These are phyloP conservation scores for Trichophyton simii DNA, from an alignment of 2,329 filamentous ascomycete genomes.

Conservation along the genomic window DNA sequence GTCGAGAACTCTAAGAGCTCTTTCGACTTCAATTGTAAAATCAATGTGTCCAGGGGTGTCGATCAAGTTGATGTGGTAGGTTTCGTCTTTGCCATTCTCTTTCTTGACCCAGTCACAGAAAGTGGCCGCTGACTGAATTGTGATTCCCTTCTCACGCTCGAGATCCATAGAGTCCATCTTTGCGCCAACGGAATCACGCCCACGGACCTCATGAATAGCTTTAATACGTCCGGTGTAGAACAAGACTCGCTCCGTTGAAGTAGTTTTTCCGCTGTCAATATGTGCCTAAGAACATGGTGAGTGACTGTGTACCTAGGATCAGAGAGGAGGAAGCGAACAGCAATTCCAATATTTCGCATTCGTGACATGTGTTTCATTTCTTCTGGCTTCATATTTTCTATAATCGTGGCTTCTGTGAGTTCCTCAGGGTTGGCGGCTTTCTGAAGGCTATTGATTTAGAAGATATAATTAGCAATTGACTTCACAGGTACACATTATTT, in stretches of 20 bases:
- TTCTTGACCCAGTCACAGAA: constrained; percentile 95
- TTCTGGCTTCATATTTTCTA: constrained; percentile 65
- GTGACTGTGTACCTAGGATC: neutral
- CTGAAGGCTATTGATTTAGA: constrained; percentile 34
- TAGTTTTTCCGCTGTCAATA: constrained; percentile 98
- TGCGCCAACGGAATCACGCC: constrained; percentile 85
- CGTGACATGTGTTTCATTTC: constrained; percentile 66
- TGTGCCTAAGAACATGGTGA: constrained; percentile 46
- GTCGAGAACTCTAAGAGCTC: constrained; percentile 85
- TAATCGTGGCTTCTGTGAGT: constrained; percentile 53
- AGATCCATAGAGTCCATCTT: constrained; percentile 99
- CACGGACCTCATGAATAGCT: constrained; percentile 81
- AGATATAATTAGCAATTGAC: constrained; percentile 9
- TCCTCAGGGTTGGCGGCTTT: constrained; percentile 45
- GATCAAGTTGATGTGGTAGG: constrained; percentile 96
- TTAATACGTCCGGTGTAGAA: constrained; percentile 98
- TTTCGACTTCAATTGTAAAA: constrained; percentile 97
- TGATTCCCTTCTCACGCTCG: constrained; percentile 96
- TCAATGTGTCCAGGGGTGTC: constrained; percentile 98
- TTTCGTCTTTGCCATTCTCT: constrained; percentile 70
- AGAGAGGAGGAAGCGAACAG: constrained; percentile 40
- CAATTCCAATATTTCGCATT: constrained; percentile 96
- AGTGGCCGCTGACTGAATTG: constrained; percentile 94
- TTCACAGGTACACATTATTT: neutral
- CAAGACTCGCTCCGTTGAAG: constrained; percentile 86